Percentiles rank a stretch among this genome's conserved stretches.
phyloP scores from a whole-genome alignment of 257 asterid species.

The Verbascum thapsus region DNA sequence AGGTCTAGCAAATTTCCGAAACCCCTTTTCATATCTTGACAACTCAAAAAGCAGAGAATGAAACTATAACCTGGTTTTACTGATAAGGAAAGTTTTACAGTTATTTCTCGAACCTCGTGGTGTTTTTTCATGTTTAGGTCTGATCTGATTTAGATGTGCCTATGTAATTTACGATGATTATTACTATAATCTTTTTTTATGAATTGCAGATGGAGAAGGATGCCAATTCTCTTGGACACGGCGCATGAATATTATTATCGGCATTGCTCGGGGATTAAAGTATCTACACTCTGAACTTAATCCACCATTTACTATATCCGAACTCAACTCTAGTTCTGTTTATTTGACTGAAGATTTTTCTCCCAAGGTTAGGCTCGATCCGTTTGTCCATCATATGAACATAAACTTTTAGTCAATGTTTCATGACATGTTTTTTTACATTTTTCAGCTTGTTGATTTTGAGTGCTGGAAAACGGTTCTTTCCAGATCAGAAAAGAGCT shows the following conservation, averaged over 20 bases:
- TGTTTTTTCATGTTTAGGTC: too few relatives aligned
- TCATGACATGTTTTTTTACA: too few relatives aligned
- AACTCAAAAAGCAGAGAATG: too few relatives aligned
- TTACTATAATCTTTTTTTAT: slow-evolving; percentile 23
- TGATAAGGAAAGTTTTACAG: too few relatives aligned
- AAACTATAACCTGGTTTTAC: slow-evolving; percentile 2
- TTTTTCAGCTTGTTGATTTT: slow-evolving; percentile 53
- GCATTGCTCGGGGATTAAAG: slow-evolving; percentile 76
- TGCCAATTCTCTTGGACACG: slow-evolving; percentile 87
- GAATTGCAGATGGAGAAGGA: slow-evolving; percentile 70
- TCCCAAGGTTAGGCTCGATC: slow-evolving; percentile 63
- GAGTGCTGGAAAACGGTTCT: slow-evolving; percentile 65
- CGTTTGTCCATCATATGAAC: slow-evolving; percentile 1
- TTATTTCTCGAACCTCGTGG: too few relatives aligned
- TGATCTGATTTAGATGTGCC: too few relatives aligned
- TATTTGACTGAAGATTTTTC: slow-evolving; percentile 92
- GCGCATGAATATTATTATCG: slow-evolving; percentile 73
- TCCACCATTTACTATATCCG: slow-evolving; percentile 66
- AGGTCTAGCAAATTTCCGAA: too few relatives aligned
- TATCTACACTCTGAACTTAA: slow-evolving; percentile 71
- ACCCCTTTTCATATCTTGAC: too few relatives aligned
- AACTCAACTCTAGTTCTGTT: slow-evolving; percentile 66
- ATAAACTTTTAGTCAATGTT: background rate
- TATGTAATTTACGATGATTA: too few relatives aligned
- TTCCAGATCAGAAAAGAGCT: slow-evolving; percentile 49